Base-by-base conservation (phyloP, 306 rosid genomes). In the Cucurbita ficifolia region DNA sequence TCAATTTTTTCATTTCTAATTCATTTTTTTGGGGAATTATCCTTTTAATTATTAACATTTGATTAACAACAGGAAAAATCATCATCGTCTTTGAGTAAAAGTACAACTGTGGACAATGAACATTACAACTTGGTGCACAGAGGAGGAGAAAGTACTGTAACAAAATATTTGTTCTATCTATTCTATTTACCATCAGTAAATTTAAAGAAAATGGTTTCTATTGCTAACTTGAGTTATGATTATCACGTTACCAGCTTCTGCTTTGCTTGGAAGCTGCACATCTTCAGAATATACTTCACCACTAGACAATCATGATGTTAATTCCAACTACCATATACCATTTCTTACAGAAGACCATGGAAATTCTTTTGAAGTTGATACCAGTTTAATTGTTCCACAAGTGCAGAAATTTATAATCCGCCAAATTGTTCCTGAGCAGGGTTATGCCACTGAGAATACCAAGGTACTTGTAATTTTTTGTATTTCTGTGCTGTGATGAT, bases 351-450 rank as follows among this genome's bases (percentile, higher is more conserved):
- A 85, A 88, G 75, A 73, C 72, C 85, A 80, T 61, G 77, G 35
- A 76, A 87, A 78, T 81, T 77, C 85, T 73, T 81, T 74, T 59
- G 89, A 57, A 58, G 70, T 76, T 54, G 87, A 78, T 72, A 70
- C 87, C 72, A 83, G 77, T 64, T 83, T 86, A 86, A 84, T 88
- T 19, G 77, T 84, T 63, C 81, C 80, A 52, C 94, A 84, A 84
- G 80, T 87, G 76, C 96, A 83, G 76, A 95, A 85, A 79, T 95
- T 95, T 81, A 74, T 85, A 33, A 88, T 95, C 72, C 85, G 4
- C 54, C 89, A 85, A 76, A 83, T 95, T 82, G 88, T 88, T 64
- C 99, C 99, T 58, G 97, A 86, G 76, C 86, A 88, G 86, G 90
- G 96, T 70, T 88, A 82, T 83, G 84, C 95, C 64, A 71, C 81